phyloP scores from a whole-genome alignment of 169 alveolate genomes.

The Plasmodium fragile region DNA sequence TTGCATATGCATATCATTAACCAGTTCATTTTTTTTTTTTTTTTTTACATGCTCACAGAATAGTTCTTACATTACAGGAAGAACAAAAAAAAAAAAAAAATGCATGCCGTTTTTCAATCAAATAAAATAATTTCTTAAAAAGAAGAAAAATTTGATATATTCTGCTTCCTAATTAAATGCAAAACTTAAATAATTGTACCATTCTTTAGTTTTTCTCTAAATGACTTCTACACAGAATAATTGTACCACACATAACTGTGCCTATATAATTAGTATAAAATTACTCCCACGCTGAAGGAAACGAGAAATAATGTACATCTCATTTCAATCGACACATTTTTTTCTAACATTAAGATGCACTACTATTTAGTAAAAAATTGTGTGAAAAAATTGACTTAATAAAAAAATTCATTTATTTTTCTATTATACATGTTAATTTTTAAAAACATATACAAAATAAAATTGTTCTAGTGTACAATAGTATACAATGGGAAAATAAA shows the following conservation, averaged over 20 bases:
- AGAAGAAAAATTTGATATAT: not conserved
- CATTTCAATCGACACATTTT: not conserved
- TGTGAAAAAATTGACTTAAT: not conserved
- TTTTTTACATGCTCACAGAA: not conserved
- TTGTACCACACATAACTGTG: not conserved
- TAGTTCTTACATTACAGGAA: not conserved
- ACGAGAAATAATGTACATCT: not conserved
- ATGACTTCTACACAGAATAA: not conserved
- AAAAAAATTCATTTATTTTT: conserved; percentile 2
- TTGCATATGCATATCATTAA: not conserved
- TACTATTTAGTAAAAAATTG: not conserved
- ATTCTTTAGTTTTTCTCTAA: not conserved
- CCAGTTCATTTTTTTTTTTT: not conserved
- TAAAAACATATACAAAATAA: not conserved
- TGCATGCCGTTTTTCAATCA: not conserved
- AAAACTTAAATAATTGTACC: not conserved
- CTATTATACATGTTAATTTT: not conserved
- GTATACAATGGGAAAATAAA: not conserved
- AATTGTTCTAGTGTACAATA: not conserved
- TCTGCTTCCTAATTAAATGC: not conserved
- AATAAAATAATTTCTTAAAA: conserved; percentile 1
- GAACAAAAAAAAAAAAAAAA: not conserved
- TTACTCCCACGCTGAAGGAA: not conserved
- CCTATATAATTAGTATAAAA: not conserved
- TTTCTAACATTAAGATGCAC: not conserved